phyloP scores from a whole-genome alignment of 192 early-diverging fungal genomes.

The Backusella psychrophila region DNA sequence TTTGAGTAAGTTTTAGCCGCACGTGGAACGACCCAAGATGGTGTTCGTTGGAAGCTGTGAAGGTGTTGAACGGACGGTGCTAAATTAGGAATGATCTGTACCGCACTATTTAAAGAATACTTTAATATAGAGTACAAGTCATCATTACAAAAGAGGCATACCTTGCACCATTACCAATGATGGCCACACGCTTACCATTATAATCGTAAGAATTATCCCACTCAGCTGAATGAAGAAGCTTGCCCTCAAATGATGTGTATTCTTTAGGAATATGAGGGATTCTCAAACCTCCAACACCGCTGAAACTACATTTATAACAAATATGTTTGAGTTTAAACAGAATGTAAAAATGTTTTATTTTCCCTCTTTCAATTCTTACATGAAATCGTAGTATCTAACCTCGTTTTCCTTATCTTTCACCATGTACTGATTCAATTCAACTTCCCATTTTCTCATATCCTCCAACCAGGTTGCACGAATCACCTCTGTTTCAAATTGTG shows the following conservation, averaged over 20 bases:
- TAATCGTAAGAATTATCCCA: constrained; percentile 40
- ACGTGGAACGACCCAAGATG: constrained; percentile 45
- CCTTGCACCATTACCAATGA: constrained; percentile 52
- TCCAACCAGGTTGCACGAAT: constrained; percentile 36
- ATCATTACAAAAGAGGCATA: background rate
- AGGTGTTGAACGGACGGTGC: constrained; percentile 27
- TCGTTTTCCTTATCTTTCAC: background rate
- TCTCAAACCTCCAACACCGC: constrained; percentile 44
- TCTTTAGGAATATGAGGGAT: constrained; percentile 45
- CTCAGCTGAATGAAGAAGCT: constrained; percentile 29
- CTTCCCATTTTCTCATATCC: constrained; percentile 36
- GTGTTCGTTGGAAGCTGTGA: constrained; percentile 48
- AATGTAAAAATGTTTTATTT: background rate
- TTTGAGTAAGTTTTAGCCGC: constrained; percentile 25
- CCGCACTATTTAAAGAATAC: constrained; percentile 26
- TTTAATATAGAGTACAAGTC: background rate
- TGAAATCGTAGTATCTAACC: constrained; percentile 16
- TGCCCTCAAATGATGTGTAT: constrained; percentile 38
- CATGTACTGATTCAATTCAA: constrained; percentile 1
- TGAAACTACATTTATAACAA: constrained; percentile 21
- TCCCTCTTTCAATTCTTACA: constrained; percentile 15
- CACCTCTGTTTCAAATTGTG: constrained; percentile 37
- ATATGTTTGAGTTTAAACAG: background rate
- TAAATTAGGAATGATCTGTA: constrained; percentile 47
- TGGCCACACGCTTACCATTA: constrained; percentile 41